Evolutionary conservation across 371 early-diverging fungal genomes (phyloP), one percentile per base, ranked within the genome.

Genomic region (Apophysomyces elegans): DNA sequence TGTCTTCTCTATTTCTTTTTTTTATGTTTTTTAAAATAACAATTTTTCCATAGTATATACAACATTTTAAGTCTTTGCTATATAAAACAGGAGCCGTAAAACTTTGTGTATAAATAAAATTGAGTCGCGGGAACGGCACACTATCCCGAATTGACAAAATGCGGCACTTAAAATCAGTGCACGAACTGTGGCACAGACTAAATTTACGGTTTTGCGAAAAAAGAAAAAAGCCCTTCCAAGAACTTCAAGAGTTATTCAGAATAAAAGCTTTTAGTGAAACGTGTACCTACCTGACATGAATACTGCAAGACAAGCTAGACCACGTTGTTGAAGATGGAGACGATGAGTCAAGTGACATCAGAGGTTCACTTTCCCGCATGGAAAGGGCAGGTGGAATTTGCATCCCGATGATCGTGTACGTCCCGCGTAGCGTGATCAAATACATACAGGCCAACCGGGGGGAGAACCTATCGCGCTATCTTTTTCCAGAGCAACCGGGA

Each of bases 351-450:
- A 41, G 41, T 41, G 13, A 41, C 41, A 16, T 4, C 21, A 21
- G 21, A 50, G 21, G 9, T 5, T 50, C 21, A 5, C 21, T 50
- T 50, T 45, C 16, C 54, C 16, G 54, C 11, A 21, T 50, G 21
- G 54, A 50, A 50, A 21, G 54, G 54, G 32, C 21, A 18, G 21
- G 54, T 50, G 54, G 21, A 50, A 50, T 50, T 50, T 16, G 54
- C 21, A 21, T 50, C 54, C 54, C 54, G 54, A 50, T 50, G 54
- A 50, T 50, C 54, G 54, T 45, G 54, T 50, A 50, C 54, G 21
- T 50, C 54, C 54, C 46, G 54, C 54, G 54, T 50, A 50, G 54
- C 54, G 54, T 50, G 54, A 50, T 50, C 54, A 50, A 50, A 50
- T 50, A 50, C 54, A 50, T 21, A 50, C 54, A 50, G 54, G 21